These are phyloP conservation scores for Alternaria gansuensis DNA, from an alignment of 2,329 filamentous ascomycete genomes.

Conservation along the genomic window DNA sequence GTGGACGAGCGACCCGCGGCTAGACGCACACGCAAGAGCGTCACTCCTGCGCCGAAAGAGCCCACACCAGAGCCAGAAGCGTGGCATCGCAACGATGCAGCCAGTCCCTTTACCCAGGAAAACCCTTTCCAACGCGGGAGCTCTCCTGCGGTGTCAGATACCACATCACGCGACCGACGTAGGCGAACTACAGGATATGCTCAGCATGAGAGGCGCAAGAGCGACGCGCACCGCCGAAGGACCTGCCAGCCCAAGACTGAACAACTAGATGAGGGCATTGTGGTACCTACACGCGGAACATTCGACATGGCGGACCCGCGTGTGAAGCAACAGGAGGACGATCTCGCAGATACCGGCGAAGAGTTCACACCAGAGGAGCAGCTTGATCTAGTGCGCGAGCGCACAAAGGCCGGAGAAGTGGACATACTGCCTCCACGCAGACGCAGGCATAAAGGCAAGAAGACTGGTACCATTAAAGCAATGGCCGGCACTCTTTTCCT, in stretches of 20 bases:
- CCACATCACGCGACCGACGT: conserved; percentile 56
- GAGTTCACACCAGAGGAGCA: conserved; percentile 93
- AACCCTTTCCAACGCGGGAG: conserved; percentile 94
- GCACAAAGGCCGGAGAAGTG: conserved; percentile 64
- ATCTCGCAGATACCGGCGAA: conserved; percentile 74
- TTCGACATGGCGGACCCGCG: conserved; percentile 66
- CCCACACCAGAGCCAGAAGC: conserved; percentile 62
- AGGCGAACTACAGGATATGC: conserved; percentile 61
- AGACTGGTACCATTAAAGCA: conserved; percentile 64
- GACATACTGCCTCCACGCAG: conserved; percentile 57
- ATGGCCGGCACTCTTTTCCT: conserved; percentile 76
- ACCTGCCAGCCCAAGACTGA: conserved; percentile 55
- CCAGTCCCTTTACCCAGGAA: conserved; percentile 81
- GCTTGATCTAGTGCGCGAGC: conserved; percentile 77
- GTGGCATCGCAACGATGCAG: conserved; percentile 55
- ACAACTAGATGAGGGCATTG: conserved; percentile 62
- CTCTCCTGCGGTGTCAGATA: conserved; percentile 64
- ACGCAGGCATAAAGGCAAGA: conserved; percentile 46
- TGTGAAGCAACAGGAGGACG: conserved; percentile 51
- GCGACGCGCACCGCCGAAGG: conserved; percentile 54
- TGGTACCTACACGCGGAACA: conserved; percentile 64
- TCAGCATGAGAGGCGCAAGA: conserved; percentile 55
- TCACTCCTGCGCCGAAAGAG: conserved; percentile 55
- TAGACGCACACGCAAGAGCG: conserved; percentile 52
- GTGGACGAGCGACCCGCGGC: conserved; percentile 45